Base-by-base conservation (phyloP, 2,329 filamentous ascomycete species). In the Arachnopeziza araneosa region DNA sequence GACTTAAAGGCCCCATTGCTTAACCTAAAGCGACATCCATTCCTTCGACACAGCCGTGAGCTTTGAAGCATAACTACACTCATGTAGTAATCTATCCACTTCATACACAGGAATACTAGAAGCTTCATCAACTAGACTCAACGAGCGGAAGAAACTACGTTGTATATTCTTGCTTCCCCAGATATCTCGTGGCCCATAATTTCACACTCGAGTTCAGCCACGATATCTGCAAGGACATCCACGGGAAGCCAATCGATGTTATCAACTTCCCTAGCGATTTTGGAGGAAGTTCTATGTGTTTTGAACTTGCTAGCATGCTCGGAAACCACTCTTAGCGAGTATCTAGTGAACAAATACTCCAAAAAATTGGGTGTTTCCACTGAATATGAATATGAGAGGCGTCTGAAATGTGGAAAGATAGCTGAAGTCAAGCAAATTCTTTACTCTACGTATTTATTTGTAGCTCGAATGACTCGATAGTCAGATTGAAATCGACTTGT, bases 281-380 rank as follows among this genome's bases (percentile, higher is more conserved):
- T 0, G 79, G 78, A 0, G 80, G 51, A 3, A 66, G 67, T 0
- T 73, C 71, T 0, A 78, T 64, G 9, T 74, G 68, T 5, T 72
- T 63, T 0, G 76, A 77, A 56, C 74, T 77, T 3, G 73, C 60
- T 4, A 80, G 65, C 24, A 80, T 71, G 36, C 36, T 44, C 0
- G 84, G 84, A 1, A 86, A 68, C 79, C 82, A 86, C 62, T 87
- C 84, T 9, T 80, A 75, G 23, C n/a, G n/a, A n/a, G n/a, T n/a
- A n/a, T n/a, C n/a, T n/a, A n/a, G n/a, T n/a, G n/a, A n/a, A n/a
- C n/a, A n/a, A n/a, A n/a, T n/a, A n/a, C n/a, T n/a, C n/a, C n/a
- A n/a, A n/a, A n/a, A n/a, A n/a, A n/a, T n/a, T n/a, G n/a, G n/a
- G n/a, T n/a, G n/a, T n/a, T n/a, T n/a, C n/a, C n/a, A n/a, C 60